Evolutionary conservation across 2,329 filamentous ascomycete genomes (phyloP).

Genomic region (Botrytis deweyae): DNA sequence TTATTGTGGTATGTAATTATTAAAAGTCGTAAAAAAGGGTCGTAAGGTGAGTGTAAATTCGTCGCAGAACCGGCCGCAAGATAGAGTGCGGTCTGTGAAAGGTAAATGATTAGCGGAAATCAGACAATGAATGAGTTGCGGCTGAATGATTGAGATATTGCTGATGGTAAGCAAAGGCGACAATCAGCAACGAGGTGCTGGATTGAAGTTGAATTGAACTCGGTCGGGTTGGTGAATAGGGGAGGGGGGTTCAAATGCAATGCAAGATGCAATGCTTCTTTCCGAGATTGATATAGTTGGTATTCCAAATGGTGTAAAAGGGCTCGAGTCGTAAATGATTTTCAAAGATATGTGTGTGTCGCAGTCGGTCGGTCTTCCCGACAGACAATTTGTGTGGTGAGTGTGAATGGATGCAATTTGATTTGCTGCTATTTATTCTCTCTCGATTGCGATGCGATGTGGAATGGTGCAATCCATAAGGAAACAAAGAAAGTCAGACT

Average conservation of each 20-base stretch:
- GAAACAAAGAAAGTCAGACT: neutral
- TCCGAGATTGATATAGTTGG: neutral
- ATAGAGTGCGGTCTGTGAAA: constrained; percentile 64
- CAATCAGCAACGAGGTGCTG: neutral
- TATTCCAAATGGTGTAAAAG: neutral
- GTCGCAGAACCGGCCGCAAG: constrained; percentile 20
- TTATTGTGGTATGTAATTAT: constrained; percentile 22
- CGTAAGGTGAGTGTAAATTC: neutral
- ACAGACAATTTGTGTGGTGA: neutral
- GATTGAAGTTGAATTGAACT: neutral
- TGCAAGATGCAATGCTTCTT: neutral
- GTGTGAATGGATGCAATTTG: neutral
- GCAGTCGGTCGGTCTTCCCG: neutral
- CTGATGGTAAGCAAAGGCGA: neutral
- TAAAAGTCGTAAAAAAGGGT: constrained; percentile 16
- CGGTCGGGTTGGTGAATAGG: neutral
- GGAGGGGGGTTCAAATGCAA: neutral
- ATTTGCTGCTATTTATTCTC: neutral
- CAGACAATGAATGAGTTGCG: neutral
- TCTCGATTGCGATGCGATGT: neutral
- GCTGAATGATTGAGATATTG: constrained; percentile 3
- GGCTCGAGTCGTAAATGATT: neutral
- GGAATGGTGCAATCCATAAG: neutral
- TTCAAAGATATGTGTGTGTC: neutral
- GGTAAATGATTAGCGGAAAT: constrained; percentile 17